A percentile compares a stretch with the other conserved stretches of the same genome.
These are phyloP conservation scores for Phylloporus arenicola DNA, from an alignment of 768 basidiomycete genomes.

Conservation along the genomic window DNA sequence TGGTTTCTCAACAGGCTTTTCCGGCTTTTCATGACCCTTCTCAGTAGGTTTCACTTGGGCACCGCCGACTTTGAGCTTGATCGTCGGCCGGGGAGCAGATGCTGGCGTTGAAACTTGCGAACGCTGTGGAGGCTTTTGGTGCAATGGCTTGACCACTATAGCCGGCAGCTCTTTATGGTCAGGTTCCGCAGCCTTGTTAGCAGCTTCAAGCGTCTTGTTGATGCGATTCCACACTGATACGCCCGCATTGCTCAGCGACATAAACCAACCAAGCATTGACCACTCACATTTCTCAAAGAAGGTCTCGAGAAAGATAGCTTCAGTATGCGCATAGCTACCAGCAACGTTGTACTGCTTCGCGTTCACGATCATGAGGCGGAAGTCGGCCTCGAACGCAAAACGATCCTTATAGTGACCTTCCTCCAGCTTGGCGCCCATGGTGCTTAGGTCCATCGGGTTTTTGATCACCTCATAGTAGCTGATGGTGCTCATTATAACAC, in stretches of 20 bases:
- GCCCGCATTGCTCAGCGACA: slow-evolving; percentile 5
- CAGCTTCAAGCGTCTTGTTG: slow-evolving; percentile 75
- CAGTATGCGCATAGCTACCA: slow-evolving; percentile 67
- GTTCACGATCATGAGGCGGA: slow-evolving; percentile 83
- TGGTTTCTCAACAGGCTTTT: slow-evolving; percentile 23
- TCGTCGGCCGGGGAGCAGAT: slow-evolving; percentile 47
- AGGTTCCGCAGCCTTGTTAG: slow-evolving; percentile 39
- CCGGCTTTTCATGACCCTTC: slow-evolving; percentile 26
- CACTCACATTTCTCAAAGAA: slow-evolving; percentile 83
- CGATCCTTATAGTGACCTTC: slow-evolving; percentile 83
- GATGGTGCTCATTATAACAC: neutral
- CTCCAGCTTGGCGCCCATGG: slow-evolving; percentile 81
- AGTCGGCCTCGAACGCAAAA: slow-evolving; percentile 78
- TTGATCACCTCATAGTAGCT: slow-evolving; percentile 92
- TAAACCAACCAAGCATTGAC: neutral
- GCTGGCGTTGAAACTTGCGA: slow-evolving; percentile 5
- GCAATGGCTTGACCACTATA: slow-evolving; percentile 20
- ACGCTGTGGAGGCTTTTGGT: slow-evolving; percentile 16
- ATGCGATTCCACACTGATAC: slow-evolving; percentile 78
- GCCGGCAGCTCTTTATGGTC: slow-evolving; percentile 22
- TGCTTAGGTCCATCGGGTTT: slow-evolving; percentile 91
- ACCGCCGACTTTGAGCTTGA: slow-evolving; percentile 65
- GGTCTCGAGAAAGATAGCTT: slow-evolving; percentile 67
- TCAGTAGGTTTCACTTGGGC: slow-evolving; percentile 33
- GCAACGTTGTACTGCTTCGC: slow-evolving; percentile 79